Evolutionary conservation across 306 rosid species (phyloP).

Genomic region (Hippophae gyantsensis): DNA sequence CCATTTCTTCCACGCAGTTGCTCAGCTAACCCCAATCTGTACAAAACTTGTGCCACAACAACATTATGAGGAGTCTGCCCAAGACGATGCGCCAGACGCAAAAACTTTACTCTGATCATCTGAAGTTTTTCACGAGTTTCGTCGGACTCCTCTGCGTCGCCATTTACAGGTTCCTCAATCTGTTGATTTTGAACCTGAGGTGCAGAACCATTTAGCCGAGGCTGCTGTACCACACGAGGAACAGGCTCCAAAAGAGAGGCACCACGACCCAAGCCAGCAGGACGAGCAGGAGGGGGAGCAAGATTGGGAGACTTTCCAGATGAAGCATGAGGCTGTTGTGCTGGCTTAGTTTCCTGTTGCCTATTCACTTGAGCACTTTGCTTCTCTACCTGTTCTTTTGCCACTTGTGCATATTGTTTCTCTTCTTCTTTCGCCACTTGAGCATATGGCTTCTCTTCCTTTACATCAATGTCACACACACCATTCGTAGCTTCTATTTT

Average conservation of each 20-base stretch:
- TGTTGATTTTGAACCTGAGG: slow-evolving; percentile 56
- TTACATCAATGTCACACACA: slow-evolving; percentile 24
- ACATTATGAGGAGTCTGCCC: slow-evolving; percentile 99
- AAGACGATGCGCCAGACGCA: slow-evolving; percentile 86
- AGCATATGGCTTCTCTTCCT: slow-evolving; percentile 9
- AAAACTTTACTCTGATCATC: slow-evolving; percentile 90
- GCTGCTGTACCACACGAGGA: slow-evolving; percentile 58
- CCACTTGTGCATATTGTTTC: background rate
- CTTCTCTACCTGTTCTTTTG: slow-evolving; percentile 25
- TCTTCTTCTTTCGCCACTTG: slow-evolving; percentile 33
- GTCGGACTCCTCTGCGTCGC: slow-evolving; percentile 76
- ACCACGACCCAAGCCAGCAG: slow-evolving; percentile 87
- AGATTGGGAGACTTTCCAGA: slow-evolving; percentile 39
- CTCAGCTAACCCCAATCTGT: slow-evolving; percentile 90
- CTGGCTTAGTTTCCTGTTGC: slow-evolving; percentile 25
- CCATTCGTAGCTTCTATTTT: slow-evolving; percentile 19
- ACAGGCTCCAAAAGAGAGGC: slow-evolving; percentile 76
- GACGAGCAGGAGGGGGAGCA: slow-evolving; percentile 47
- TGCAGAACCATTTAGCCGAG: slow-evolving; percentile 63
- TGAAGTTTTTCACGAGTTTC: slow-evolving; percentile 97
- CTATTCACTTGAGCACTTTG: slow-evolving; percentile 24
- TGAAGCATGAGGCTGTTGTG: slow-evolving; percentile 28
- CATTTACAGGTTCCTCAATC: slow-evolving; percentile 61
- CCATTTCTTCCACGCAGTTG: slow-evolving; percentile 95
- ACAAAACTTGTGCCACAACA: slow-evolving; percentile 98